A percentile compares a stretch with the other conserved stretches of the same genome.
Conservation (phyloP, 2,329 filamentous ascomycete species). For the Neophaeococcomyces aloes region DNA sequence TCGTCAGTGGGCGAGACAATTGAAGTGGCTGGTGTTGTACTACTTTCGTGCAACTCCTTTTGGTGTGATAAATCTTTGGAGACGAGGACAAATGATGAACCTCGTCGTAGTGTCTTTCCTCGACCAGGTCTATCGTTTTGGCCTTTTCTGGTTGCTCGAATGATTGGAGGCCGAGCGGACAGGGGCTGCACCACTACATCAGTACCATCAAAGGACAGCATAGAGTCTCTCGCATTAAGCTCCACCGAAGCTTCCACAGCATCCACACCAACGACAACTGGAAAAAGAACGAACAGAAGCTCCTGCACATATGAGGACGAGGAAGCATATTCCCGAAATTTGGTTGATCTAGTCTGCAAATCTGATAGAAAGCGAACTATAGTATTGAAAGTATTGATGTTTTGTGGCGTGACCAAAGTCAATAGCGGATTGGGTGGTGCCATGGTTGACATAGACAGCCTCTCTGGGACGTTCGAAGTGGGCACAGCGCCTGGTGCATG, state of each 20-base stretch:
- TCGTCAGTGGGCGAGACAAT: constrained; percentile 18
- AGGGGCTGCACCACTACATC: constrained; percentile 75
- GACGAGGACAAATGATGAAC: constrained; percentile 84
- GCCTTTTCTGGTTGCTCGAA: constrained; percentile 59
- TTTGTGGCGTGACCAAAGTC: constrained; percentile 35
- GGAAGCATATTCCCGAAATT: constrained; percentile 73
- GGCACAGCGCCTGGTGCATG: constrained; percentile 11
- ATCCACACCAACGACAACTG: constrained; percentile 77
- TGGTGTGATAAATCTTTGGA: constrained; percentile 33
- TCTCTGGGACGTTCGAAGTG: constrained; percentile 25
- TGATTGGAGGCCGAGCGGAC: constrained; percentile 54
- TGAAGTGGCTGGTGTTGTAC: constrained; percentile 2
- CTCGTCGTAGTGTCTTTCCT: constrained; percentile 49
- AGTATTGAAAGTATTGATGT: constrained; percentile 59
- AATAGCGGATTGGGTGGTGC: constrained; percentile 20
- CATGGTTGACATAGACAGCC: constrained; percentile 22
- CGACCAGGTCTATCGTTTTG: constrained; percentile 35
- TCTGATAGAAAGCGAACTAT: constrained; percentile 70
- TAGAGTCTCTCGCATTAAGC: constrained; percentile 69
- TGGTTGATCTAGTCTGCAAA: constrained; percentile 62
- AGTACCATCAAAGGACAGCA: constrained; percentile 72
- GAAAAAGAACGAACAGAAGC: constrained; percentile 70
- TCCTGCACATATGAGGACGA: constrained; percentile 72
- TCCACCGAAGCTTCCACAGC: constrained; percentile 74
- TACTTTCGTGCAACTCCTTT: background rate